A percentile compares a stretch with the other conserved stretches of the same genome.
Evolutionary conservation across 2,329 filamentous ascomycete species (phyloP).

Genomic region (Drechslerella stenobrocha): DNA sequence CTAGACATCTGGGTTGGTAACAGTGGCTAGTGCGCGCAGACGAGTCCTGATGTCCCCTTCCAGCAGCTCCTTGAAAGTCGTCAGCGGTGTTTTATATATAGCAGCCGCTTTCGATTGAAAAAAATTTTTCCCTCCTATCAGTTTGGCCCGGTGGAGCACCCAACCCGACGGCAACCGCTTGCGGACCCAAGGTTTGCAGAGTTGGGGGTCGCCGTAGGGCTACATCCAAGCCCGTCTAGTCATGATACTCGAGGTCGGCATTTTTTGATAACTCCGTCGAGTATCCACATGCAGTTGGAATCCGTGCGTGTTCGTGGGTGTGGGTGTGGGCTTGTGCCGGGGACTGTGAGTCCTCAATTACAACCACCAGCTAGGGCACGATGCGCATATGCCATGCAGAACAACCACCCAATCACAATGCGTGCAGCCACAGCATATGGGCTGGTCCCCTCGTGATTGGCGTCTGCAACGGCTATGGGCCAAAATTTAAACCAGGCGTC

Average conservation of each 20-base stretch:
- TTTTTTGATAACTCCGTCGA: neutral
- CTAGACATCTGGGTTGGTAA: slow-evolving; percentile 19
- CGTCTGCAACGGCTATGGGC: slow-evolving; percentile 10
- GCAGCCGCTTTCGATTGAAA: slow-evolving; percentile 42
- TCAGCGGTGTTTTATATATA: slow-evolving; percentile 47
- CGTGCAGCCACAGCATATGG: slow-evolving; percentile 43
- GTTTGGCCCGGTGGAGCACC: slow-evolving; percentile 3
- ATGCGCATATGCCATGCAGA: no score
- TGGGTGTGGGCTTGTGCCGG: no score
- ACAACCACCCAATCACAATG: slow-evolving; percentile 36
- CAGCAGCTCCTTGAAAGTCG: slow-evolving; percentile 24
- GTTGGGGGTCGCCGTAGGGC: slow-evolving; percentile 10
- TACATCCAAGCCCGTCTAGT: neutral
- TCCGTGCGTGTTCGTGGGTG: neutral
- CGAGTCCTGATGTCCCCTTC: slow-evolving; percentile 43
- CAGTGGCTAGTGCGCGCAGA: slow-evolving; percentile 39
- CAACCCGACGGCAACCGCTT: slow-evolving; percentile 46
- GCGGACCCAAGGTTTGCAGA: slow-evolving; percentile 19
- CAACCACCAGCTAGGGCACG: slow-evolving; percentile 1
- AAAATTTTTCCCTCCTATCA: slow-evolving; percentile 18
- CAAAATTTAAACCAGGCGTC: slow-evolving; percentile 11
- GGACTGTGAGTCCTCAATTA: neutral
- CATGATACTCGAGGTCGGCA: neutral
- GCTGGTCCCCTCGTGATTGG: slow-evolving; percentile 41
- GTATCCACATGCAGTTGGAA: neutral